Conservation (phyloP, 2,329 filamentous ascomycete species). For the Cladophialophora carrionii region DNA sequence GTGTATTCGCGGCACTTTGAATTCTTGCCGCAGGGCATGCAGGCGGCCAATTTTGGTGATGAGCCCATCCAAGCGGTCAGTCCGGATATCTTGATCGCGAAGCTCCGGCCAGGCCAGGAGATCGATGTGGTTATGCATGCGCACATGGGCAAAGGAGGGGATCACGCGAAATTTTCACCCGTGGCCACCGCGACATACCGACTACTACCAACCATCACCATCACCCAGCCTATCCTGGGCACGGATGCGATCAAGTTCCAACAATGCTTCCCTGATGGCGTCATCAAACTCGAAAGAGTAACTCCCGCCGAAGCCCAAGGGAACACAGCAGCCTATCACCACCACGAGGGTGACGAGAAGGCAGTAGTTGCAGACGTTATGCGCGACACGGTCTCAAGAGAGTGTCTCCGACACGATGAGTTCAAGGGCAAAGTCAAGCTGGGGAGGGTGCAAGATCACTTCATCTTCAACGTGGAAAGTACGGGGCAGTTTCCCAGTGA, state of each 20-base stretch:
- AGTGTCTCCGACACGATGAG: slow-evolving; percentile 87
- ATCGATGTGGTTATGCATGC: slow-evolving; percentile 89
- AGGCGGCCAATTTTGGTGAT: slow-evolving; percentile 66
- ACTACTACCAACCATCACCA: slow-evolving; percentile 83
- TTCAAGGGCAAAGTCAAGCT: slow-evolving; percentile 96
- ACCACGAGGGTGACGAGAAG: slow-evolving; percentile 77
- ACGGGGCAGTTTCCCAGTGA: slow-evolving; percentile 94
- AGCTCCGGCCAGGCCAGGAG: slow-evolving; percentile 86
- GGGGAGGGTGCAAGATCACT: slow-evolving; percentile 87
- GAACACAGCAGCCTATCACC: slow-evolving; percentile 68
- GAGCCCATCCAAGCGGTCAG: slow-evolving; percentile 73
- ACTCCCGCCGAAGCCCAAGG: slow-evolving; percentile 66
- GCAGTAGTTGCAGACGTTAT: slow-evolving; percentile 86
- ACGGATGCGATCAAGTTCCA: slow-evolving; percentile 86
- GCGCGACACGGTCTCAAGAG: slow-evolving; percentile 92
- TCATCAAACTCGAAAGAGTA: slow-evolving; percentile 77
- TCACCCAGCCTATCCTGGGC: slow-evolving; percentile 80
- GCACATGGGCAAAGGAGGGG: slow-evolving; percentile 88
- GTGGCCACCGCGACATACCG: slow-evolving; percentile 94
- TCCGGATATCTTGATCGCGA: slow-evolving; percentile 91
- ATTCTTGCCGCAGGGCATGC: slow-evolving; percentile 72
- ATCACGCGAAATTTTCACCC: slow-evolving; percentile 96
- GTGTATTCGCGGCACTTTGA: slow-evolving; percentile 77
- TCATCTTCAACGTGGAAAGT: slow-evolving; percentile 95
- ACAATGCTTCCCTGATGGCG: slow-evolving; percentile 83